Percentiles rank a stretch among this genome's conserved stretches.
Conservation (phyloP, 1,139 yeast genomes). For the Saccharomyces uvarum region DNA sequence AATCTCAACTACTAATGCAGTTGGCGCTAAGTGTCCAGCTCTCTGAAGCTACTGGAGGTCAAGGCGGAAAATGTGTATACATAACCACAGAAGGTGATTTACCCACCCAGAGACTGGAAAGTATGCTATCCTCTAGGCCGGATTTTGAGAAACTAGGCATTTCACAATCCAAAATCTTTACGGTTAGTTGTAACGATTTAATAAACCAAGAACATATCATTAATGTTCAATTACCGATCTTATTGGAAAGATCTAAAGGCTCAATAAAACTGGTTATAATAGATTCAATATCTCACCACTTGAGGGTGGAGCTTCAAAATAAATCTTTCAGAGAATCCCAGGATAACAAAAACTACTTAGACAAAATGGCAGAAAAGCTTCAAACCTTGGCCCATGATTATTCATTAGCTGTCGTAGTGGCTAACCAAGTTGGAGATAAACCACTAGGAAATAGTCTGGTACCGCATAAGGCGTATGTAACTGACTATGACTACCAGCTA, state of each 20-base stretch:
- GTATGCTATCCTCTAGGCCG: constrained; percentile 31
- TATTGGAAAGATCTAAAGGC: constrained; percentile 37
- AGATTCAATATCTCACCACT: constrained; percentile 83
- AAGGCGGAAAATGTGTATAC: constrained; percentile 45
- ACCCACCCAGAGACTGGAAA: constrained; percentile 53
- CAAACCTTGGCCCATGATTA: constrained; percentile 42
- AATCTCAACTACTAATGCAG: constrained; percentile 68
- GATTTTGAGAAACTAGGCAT: constrained; percentile 29
- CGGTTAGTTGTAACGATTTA: constrained; percentile 58
- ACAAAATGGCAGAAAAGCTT: constrained; percentile 43
- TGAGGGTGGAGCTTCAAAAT: constrained; percentile 55
- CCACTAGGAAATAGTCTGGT: constrained; percentile 30
- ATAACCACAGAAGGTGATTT: constrained; percentile 71
- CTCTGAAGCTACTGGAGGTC: constrained; percentile 40
- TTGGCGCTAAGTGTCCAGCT: constrained; percentile 52
- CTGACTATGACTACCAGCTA: constrained; percentile 57
- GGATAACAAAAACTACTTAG: constrained; percentile 40
- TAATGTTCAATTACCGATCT: constrained; percentile 59
- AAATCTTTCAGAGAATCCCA: constrained; percentile 32
- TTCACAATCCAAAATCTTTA: constrained; percentile 46
- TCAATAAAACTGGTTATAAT: constrained; percentile 51
- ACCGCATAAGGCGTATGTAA: constrained; percentile 28
- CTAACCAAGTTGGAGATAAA: constrained; percentile 75
- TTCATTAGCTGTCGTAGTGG: constrained; percentile 57
- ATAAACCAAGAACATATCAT: constrained; percentile 71